Percentiles rank a stretch among this genome's conserved stretches.
Evolutionary conservation across 305 asterid species (phyloP).

Genomic region (Fraxinus ornus): DNA sequence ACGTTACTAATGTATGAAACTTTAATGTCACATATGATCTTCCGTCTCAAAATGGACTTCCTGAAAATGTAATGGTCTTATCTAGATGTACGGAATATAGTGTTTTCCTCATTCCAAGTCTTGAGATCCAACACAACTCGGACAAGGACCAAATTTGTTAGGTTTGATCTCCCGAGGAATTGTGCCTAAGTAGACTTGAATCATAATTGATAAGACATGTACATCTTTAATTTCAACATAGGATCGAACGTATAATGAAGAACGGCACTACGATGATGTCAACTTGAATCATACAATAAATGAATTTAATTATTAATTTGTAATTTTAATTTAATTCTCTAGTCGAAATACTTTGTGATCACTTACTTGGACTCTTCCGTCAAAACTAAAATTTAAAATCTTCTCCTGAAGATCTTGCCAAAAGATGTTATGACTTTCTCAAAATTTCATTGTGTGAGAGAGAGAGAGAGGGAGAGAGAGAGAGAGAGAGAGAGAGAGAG

Average conservation of each 20-base stretch:
- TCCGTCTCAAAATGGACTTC: neutral
- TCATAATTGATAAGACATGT: neutral
- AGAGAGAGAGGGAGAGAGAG: too few relatives aligned
- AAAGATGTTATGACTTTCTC: too few relatives aligned
- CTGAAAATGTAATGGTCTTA: neutral
- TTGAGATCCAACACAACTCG: neutral
- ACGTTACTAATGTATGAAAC: neutral
- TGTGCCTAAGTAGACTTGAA: too few relatives aligned
- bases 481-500: too few relatives aligned
- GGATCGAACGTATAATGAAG: neutral
- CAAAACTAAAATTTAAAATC: too few relatives aligned
- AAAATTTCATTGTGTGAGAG: too few relatives aligned
- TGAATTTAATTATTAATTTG: too few relatives aligned
- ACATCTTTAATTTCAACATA: neutral
- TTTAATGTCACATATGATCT: neutral
- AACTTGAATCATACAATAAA: too few relatives aligned
- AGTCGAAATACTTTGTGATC: neutral
- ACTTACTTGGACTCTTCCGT: neutral
- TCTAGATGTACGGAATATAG: neutral
- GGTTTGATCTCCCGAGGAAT: neutral
- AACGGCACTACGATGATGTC: constrained; percentile 24
- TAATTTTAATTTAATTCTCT: neutral
- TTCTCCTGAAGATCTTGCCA: too few relatives aligned
- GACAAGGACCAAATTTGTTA: neutral
- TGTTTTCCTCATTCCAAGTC: neutral